phyloP scores from a whole-genome alignment of 78 protist genomes.

The Monocercomonoides exilis region DNA sequence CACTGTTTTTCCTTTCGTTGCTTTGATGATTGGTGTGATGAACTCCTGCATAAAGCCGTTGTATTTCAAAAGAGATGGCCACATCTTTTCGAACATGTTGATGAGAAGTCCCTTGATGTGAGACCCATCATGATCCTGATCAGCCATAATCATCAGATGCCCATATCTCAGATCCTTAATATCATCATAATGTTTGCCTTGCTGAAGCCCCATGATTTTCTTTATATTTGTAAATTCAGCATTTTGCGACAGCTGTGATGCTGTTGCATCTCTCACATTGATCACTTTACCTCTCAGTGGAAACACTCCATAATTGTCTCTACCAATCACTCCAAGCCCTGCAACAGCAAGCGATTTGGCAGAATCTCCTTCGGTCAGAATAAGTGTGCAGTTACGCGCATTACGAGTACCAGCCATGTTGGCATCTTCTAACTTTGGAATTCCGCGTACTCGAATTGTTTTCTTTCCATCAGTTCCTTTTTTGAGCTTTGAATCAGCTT shows the following conservation, averaged over 20 bases:
- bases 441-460: slow-evolving; percentile 18
- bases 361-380: slow-evolving; percentile 95
- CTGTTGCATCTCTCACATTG: slow-evolving; percentile 89
- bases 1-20: neutral
- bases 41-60: slow-evolving; percentile 85
- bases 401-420: slow-evolving; percentile 79
- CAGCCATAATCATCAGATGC: slow-evolving; percentile 96
- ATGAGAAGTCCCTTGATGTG: slow-evolving; percentile 99
- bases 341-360: slow-evolving; percentile 61
- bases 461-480: slow-evolving; percentile 5
- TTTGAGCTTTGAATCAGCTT: slow-evolving; percentile 24
- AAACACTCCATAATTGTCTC: slow-evolving; percentile 94
- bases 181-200: neutral
- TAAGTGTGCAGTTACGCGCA: slow-evolving; percentile 83
- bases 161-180: slow-evolving; percentile 86
- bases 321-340: slow-evolving; percentile 12
- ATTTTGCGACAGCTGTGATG: slow-evolving; percentile 10
- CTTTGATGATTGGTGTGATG: slow-evolving; percentile 94
- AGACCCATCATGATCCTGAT: slow-evolving; percentile 98
- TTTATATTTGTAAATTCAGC: neutral
- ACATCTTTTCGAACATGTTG: slow-evolving; percentile 84
- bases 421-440: slow-evolving; percentile 89
- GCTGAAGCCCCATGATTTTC: slow-evolving; percentile 39
- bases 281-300: slow-evolving; percentile 96
- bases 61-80: slow-evolving; percentile 84